Conservation (phyloP, 1,284 basidiomycete species). For the Cryptococcus sp. region DNA sequence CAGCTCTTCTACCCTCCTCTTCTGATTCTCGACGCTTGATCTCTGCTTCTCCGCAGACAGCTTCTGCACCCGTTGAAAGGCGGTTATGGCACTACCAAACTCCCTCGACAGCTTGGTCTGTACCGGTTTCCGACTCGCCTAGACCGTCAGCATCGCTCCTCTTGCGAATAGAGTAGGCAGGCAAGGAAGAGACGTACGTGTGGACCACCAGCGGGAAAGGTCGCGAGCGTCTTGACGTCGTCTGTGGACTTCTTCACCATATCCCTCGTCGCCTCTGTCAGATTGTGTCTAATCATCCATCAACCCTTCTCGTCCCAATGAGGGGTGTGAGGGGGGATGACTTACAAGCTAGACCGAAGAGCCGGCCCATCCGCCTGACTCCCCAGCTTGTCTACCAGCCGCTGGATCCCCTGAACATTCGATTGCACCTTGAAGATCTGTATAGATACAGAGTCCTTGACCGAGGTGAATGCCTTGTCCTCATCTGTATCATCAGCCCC, state of each 20-base stretch:
- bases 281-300: conserved; percentile 57
- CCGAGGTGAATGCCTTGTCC: conserved; percentile 56
- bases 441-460: conserved; percentile 81
- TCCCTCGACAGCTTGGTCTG: conserved; percentile 90
- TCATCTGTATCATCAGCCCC: conserved; percentile 19
- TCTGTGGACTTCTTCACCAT: conserved; percentile 91
- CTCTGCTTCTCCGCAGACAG: conserved; percentile 80
- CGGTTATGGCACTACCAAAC: conserved; percentile 78
- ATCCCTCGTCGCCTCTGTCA: conserved; percentile 86
- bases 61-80: conserved; percentile 87
- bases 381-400: conserved; percentile 85
- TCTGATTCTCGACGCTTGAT: conserved; percentile 66
- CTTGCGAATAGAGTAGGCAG: neutral
- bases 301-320: neutral
- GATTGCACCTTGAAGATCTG: conserved; percentile 99
- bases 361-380: conserved; percentile 65
- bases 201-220: conserved; percentile 54
- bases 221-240: conserved; percentile 79
- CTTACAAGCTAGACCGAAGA: conserved; percentile 53
- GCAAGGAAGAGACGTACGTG: conserved; percentile 9
- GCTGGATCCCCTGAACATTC: conserved; percentile 91
- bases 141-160: neutral
- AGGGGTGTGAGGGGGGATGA: conserved; percentile 4
- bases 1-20: conserved; percentile 34
- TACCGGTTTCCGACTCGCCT: conserved; percentile 45